Base-by-base conservation (phyloP, 2,329 filamentous ascomycete genomes). In the Bipolaris gigantea region DNA sequence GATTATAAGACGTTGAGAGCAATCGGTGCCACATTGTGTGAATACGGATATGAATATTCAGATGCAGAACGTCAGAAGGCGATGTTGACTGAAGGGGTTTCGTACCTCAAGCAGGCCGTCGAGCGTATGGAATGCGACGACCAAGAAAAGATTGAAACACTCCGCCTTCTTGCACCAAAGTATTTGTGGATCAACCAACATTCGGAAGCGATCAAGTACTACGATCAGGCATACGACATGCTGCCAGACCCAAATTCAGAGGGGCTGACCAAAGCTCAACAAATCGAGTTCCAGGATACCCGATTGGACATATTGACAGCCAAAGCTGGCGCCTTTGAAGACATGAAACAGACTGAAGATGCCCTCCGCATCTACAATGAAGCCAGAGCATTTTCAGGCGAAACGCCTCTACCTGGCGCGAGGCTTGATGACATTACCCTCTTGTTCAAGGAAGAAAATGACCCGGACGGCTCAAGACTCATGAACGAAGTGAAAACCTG, bases 1-100 rank as follows among this genome's bases (percentile, higher is more conserved):
- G 21, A 43, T 18, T 44, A 23, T n/a, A 50, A 44, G 33, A 43
- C 48, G 9, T 19, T 38, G 9, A 35, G 48, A 16, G 48, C 48
- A 1, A 36, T 32, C 3, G 48, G 48, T 0, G 3, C 32, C 3
- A 50, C 48, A 19, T 5, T 50, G 13, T 18, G 18, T 13, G 19
- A 23, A 6, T 23, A 50, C n/a, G 48, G 32, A 1, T 16, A 16
- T 15, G 11, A 6, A 2, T 11, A 5, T 19, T 2, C 3, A 3
- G 32, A 50, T 0, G 7, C 4, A 8, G 32, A 43, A 21, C 39
- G 39, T 21, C 2, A 36, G 19, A 35, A 15, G 13, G 19, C 16
- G 30, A 18, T 15, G 8, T 13, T 43, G 16, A 32, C 16, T 7
- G 40, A 43, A 30, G 32, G 16, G 5, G 15, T 2, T 9, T 11